Base-by-base conservation (phyloP, 164 flowering plant genomes). In the Macadamia integrifolia region DNA sequence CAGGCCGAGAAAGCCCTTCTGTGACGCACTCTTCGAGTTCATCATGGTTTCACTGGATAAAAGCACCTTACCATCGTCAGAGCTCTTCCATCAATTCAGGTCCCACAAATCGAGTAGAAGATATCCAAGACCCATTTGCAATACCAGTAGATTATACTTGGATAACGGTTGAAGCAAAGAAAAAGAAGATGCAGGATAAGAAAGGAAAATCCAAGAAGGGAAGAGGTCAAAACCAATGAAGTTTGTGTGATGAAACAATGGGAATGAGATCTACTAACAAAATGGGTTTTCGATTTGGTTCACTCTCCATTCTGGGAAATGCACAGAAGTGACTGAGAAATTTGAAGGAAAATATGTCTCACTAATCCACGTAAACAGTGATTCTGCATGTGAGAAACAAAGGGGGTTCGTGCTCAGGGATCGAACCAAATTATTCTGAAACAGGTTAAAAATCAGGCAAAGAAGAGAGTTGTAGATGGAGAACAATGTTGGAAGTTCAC, bases 11-110 rank as follows among this genome's bases (percentile, higher is more conserved):
- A 50, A 84, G 81, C 80, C 86, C 93, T 0, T 66, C 83, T 29
- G 58, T 48, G 57, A n/a, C 44, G 28, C 84, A 73, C 7, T 52
- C 91, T 6, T 75, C 87, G 3, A 77, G 75, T 55, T 82, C 94
- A 11, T 93, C 97, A 46, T 92, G 99, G 98, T 77, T 94, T 71
- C 90, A 83, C 69, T 94, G 99, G 99, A 87, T 92, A 48, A 94
- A 87, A 78, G 75, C 81, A 30, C 86, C 93, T 28, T 85, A 85
- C 67, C 74, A 76, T 11, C 89, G 87, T 31, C 74, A 87, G 6
- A 73, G 80, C 79, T 75, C 93, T 48, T 73, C 87, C 6, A 58
- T 44, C 40, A 61, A 66, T 18, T 74, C 78, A 13, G 79, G 87
- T 13, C 81, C 84, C 13, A 79, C 78, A 75, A 86, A 82, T 72